phyloP scores from a whole-genome alignment of 768 basidiomycete species.

The Tylopilus vinaceipallidus region DNA sequence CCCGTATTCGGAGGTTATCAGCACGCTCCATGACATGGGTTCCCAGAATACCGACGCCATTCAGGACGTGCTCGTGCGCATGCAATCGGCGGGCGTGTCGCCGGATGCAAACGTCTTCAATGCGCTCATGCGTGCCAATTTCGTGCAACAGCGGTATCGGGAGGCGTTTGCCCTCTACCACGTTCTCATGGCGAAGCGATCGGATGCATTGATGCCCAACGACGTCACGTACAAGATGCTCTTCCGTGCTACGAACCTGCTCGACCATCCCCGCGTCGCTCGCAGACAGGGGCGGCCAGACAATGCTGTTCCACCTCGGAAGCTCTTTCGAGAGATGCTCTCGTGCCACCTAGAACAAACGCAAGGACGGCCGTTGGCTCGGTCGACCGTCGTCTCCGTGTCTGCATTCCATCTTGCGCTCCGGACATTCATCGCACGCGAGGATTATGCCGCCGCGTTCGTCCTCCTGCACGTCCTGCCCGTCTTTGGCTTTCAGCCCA shows the following conservation, averaged over 20 bases:
- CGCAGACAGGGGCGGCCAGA: slow-evolving; percentile 22
- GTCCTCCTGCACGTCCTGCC: slow-evolving; percentile 36
- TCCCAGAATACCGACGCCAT: slow-evolving; percentile 31
- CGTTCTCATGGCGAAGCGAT: slow-evolving; percentile 35
- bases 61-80: slow-evolving; percentile 37
- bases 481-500: slow-evolving; percentile 30
- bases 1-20: slow-evolving; percentile 42
- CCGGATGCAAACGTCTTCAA: slow-evolving; percentile 48
- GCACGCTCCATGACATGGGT: slow-evolving; percentile 33
- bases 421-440: slow-evolving; percentile 40
- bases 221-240: slow-evolving; percentile 47
- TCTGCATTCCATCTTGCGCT: slow-evolving; percentile 43
- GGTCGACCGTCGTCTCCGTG: slow-evolving; percentile 29
- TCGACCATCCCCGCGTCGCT: slow-evolving; percentile 15
- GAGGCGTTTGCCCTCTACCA: slow-evolving; percentile 45
- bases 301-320: slow-evolving; percentile 36
- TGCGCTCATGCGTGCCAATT: slow-evolving; percentile 42
- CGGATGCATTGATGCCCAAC: slow-evolving; percentile 33
- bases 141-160: slow-evolving; percentile 29
- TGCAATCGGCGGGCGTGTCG: slow-evolving; percentile 36
- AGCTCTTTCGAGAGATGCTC: slow-evolving; percentile 47
- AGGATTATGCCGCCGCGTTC: slow-evolving; percentile 50
- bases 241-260: slow-evolving; percentile 33
- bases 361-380: slow-evolving; percentile 10
- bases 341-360: slow-evolving; percentile 29